phyloP scores from a whole-genome alignment of 768 basidiomycete species.

The Lentinula lateritia region DNA sequence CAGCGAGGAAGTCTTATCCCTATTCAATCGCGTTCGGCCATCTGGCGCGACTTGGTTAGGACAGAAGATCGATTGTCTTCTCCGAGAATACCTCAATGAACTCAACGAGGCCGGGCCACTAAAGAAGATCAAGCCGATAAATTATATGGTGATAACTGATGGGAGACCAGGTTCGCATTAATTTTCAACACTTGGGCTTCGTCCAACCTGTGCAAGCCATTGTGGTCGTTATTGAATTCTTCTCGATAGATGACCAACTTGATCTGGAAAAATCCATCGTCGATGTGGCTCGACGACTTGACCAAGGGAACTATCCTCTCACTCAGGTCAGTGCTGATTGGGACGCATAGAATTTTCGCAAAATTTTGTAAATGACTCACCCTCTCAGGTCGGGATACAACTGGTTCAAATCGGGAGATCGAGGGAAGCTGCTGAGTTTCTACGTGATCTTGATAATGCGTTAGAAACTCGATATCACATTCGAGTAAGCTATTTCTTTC shows the following conservation, averaged over 20 bases:
- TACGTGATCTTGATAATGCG: conserved; percentile 54
- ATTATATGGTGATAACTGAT: conserved; percentile 59
- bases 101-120: conserved; percentile 24
- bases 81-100: conserved; percentile 20
- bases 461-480: conserved; percentile 35
- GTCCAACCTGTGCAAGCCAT: no score
- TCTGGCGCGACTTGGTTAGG: conserved; percentile 11
- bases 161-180: conserved; percentile 48
- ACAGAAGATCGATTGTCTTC: conserved; percentile 25
- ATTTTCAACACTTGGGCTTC: no score
- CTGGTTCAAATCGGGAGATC: conserved; percentile 67
- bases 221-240: neutral
- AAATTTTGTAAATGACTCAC: neutral
- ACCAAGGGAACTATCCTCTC: conserved; percentile 44
- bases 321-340: conserved; percentile 34
- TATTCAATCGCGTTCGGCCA: conserved; percentile 3
- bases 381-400: conserved; percentile 55
- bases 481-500: conserved; percentile 14
- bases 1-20: neutral
- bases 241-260: conserved; percentile 31
- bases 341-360: neutral
- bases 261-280: conserved; percentile 46
- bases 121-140: conserved; percentile 44
- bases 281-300: conserved; percentile 42
- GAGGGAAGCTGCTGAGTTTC: conserved; percentile 32